Conservation (phyloP, 2,329 filamentous ascomycete species). For the Nemania sp. region DNA sequence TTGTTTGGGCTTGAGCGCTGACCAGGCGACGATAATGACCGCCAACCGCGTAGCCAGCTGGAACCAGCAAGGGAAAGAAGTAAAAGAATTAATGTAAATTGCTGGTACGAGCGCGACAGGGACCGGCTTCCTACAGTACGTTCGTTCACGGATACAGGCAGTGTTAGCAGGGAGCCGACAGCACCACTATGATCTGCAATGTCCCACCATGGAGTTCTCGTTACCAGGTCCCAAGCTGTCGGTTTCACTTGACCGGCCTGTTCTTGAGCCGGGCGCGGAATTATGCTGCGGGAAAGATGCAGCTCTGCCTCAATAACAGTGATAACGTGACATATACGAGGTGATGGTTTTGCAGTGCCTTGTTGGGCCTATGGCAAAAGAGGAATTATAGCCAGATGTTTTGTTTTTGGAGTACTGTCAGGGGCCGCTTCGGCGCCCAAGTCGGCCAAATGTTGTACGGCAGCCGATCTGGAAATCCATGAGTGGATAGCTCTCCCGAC, state of each 20-base stretch:
- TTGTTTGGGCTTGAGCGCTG: neutral
- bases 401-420: constrained; percentile 19
- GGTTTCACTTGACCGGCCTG: constrained; percentile 23
- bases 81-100: no score
- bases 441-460: constrained; percentile 19
- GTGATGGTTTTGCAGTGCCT: constrained; percentile 24
- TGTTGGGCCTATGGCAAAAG: constrained; percentile 19
- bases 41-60: no score
- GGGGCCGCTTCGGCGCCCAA: constrained; percentile 25
- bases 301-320: constrained; percentile 19
- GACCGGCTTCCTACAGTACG: no score
- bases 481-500: constrained; percentile 26
- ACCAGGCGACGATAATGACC: neutral
- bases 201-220: constrained; percentile 12
- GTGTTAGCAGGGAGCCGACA: no score
- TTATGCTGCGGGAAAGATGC: constrained; percentile 15
- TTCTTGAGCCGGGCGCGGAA: constrained; percentile 18
- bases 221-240: constrained; percentile 28
- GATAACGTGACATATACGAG: constrained; percentile 31
- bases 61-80: no score
- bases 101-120: neutral
- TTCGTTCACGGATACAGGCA: no score
- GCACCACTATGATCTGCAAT: constrained; percentile 3
- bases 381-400: constrained; percentile 6
- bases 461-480: constrained; percentile 11